These are phyloP conservation scores for Scopulariopsis brevicaulis DNA, from an alignment of 2,329 filamentous ascomycete species.

Conservation along the genomic window DNA sequence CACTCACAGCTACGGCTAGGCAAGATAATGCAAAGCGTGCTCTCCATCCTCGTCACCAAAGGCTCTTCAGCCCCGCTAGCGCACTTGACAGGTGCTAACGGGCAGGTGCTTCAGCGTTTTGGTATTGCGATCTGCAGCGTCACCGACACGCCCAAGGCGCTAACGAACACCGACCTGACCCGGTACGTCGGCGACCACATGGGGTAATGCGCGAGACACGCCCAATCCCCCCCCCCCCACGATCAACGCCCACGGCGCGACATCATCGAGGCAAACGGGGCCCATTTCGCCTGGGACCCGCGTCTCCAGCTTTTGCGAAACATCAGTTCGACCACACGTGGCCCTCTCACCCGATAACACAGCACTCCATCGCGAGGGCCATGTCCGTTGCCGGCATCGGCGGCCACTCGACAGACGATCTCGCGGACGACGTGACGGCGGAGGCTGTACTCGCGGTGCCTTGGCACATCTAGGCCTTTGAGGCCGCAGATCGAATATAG, in stretches of 20 bases:
- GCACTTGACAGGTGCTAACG: background rate
- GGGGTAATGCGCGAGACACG: background rate
- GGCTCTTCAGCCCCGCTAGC: background rate
- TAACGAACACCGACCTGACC: background rate
- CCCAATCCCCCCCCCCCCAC: background rate
- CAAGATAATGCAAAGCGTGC: background rate
- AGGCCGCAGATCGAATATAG: no score
- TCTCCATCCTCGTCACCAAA: background rate
- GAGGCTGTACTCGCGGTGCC: no score
- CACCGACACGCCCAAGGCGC: background rate
- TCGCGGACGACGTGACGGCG: no score
- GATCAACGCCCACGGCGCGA: background rate
- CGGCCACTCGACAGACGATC: background rate
- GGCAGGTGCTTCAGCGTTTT: background rate
- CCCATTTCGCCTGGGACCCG: no score
- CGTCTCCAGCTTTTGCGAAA: background rate
- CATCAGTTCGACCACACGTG: background rate
- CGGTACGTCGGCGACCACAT: background rate
- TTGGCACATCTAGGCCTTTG: no score
- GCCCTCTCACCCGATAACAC: background rate
- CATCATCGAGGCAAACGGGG: background rate
- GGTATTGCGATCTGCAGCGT: background rate
- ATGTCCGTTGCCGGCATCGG: background rate
- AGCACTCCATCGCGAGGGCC: background rate
- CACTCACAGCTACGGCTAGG: background rate